Evolutionary conservation across 768 basidiomycete species (phyloP).

Genomic region (Tylopilus intermedius): DNA sequence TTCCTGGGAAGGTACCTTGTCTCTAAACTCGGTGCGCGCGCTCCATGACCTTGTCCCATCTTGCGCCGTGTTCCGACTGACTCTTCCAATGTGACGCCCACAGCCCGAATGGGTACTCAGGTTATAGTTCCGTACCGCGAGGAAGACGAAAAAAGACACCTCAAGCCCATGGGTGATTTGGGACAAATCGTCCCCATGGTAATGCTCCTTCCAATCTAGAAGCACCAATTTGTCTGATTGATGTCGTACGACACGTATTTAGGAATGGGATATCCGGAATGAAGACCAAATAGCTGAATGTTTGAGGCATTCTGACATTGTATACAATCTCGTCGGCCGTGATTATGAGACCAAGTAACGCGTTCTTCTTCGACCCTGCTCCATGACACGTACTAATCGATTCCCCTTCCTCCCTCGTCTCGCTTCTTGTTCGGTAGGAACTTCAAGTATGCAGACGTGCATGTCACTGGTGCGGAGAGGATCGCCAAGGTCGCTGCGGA

Average conservation of each 20-base stretch:
- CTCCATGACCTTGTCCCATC: background rate
- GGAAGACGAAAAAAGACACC: constrained; percentile 83
- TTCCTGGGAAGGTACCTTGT: constrained; percentile 94
- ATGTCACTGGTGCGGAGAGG: constrained; percentile 74
- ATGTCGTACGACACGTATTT: constrained; percentile 16
- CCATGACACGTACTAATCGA: constrained; percentile 11
- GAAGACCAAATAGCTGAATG: constrained; percentile 91
- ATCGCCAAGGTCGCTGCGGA: constrained; percentile 82
- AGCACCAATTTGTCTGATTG: constrained; percentile 22
- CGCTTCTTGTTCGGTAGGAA: constrained; percentile 52
- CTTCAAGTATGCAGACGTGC: constrained; percentile 76
- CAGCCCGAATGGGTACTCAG: constrained; percentile 88
- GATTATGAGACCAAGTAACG: constrained; percentile 93
- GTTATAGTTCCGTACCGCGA: constrained; percentile 94
- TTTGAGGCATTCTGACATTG: constrained; percentile 89
- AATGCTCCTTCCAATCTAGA: constrained; percentile 20
- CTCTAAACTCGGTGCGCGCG: constrained; percentile 73
- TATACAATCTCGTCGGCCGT: constrained; percentile 92
- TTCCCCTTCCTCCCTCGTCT: background rate
- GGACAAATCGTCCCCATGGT: constrained; percentile 97
- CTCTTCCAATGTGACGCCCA: constrained; percentile 21
- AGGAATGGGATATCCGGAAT: constrained; percentile 97
- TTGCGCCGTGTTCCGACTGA: background rate
- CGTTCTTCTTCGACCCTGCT: constrained; percentile 13
- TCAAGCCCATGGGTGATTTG: constrained; percentile 93